A percentile compares a stretch with the other conserved stretches of the same genome.
Evolutionary conservation across 1,139 yeast species (phyloP).

Genomic region (Geotrichum bryndzae): DNA sequence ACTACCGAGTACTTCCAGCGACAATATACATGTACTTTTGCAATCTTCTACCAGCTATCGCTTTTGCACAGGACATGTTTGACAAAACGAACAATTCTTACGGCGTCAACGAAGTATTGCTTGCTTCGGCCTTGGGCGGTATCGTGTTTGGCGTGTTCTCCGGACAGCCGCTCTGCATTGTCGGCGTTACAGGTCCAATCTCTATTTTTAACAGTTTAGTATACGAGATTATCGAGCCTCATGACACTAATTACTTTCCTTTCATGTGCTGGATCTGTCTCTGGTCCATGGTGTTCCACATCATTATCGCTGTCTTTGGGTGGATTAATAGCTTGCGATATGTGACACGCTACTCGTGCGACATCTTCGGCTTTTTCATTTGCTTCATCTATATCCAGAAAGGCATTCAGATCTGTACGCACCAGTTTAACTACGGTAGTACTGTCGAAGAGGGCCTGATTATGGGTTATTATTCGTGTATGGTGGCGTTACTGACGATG

Average conservation of each 20-base stretch:
- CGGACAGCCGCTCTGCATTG: constrained; percentile 91
- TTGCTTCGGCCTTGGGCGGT: constrained; percentile 85
- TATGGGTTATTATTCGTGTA: constrained; percentile 70
- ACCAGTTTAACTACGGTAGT: constrained; percentile 51
- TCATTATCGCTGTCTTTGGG: constrained; percentile 64
- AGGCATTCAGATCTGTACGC: constrained; percentile 71
- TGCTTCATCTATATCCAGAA: constrained; percentile 86
- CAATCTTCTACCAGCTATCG: constrained; percentile 84
- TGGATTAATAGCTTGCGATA: constrained; percentile 62
- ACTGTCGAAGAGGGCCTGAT: constrained; percentile 35
- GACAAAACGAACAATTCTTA: constrained; percentile 75
- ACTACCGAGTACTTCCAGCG: constrained; percentile 85
- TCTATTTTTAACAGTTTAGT: constrained; percentile 89
- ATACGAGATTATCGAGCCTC: constrained; percentile 64
- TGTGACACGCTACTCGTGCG: constrained; percentile 82
- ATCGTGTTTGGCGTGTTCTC: constrained; percentile 76
- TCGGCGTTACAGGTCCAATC: constrained; percentile 94
- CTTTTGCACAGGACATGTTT: constrained; percentile 96
- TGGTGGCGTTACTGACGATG: constrained; percentile 66
- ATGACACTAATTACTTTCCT: constrained; percentile 61
- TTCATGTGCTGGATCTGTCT: constrained; percentile 95
- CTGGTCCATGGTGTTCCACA: constrained; percentile 85
- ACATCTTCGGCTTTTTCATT: constrained; percentile 87
- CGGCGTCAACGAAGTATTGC: constrained; percentile 83
- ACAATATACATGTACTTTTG: constrained; percentile 80